Conservation (phyloP, 1,139 yeast genomes). For the Fermentozyma sake region DNA sequence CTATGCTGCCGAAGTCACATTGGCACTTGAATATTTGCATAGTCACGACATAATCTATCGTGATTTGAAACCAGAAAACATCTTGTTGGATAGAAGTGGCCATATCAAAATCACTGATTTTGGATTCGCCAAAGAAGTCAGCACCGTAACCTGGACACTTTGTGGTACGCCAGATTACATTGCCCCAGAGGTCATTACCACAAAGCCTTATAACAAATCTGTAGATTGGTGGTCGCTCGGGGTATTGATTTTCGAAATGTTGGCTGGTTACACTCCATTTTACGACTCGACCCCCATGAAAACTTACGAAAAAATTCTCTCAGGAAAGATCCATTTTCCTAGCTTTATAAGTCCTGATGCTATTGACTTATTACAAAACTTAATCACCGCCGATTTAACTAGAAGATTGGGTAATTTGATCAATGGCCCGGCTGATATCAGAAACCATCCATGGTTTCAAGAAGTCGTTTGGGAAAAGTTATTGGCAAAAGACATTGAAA, state of each 20-base stretch:
- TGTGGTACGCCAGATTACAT: conserved; percentile 65
- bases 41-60: conserved; percentile 55
- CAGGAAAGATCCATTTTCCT: conserved; percentile 50
- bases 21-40: conserved; percentile 56
- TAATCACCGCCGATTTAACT: conserved; percentile 54
- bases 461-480: conserved; percentile 61
- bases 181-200: conserved; percentile 60
- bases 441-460: conserved; percentile 54
- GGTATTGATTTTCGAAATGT: conserved; percentile 56
- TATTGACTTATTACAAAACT: conserved; percentile 43
- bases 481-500: conserved; percentile 53
- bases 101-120: conserved; percentile 59
- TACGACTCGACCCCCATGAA: conserved; percentile 61
- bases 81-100: conserved; percentile 52
- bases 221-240: conserved; percentile 68
- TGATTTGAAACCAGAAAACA: conserved; percentile 60
- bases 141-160: conserved; percentile 55
- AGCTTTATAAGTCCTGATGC: conserved; percentile 49
- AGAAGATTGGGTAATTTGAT: conserved; percentile 53
- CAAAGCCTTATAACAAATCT: conserved; percentile 58
- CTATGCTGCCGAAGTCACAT: conserved; percentile 57
- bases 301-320: conserved; percentile 55
- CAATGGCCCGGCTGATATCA: conserved; percentile 55
- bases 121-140: conserved; percentile 60
- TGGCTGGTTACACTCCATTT: conserved; percentile 60